These are phyloP conservation scores for Nicotiana sylvestris DNA, from an alignment of 257 asterid species.

Conservation along the genomic window DNA sequence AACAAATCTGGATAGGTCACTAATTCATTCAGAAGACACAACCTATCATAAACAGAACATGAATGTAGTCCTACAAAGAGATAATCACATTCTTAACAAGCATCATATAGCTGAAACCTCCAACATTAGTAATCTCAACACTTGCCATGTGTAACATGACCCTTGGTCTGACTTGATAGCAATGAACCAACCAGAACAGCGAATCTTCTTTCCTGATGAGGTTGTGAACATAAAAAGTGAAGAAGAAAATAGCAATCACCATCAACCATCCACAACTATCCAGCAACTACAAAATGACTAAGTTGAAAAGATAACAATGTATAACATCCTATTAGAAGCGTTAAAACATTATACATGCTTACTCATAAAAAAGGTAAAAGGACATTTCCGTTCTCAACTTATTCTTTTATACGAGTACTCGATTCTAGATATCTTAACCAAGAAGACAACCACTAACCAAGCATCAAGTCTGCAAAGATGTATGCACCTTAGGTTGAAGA, in stretches of 20 bases:
- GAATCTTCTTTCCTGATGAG: constrained; percentile 82
- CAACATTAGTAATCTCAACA: constrained; percentile 12
- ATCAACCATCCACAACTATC: neutral
- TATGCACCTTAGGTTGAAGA: constrained; percentile 80
- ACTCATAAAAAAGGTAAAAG: neutral
- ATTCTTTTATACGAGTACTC: neutral
- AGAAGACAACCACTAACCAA: neutral
- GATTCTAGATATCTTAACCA: neutral
- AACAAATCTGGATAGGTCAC: too few relatives aligned
- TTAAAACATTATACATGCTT: neutral
- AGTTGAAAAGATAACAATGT: neutral
- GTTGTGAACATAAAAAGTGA: neutral
- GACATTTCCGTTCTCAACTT: neutral
- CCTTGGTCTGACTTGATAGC: constrained; percentile 96
- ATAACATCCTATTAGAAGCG: neutral
- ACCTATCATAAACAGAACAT: too few relatives aligned
- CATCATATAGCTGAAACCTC: too few relatives aligned
- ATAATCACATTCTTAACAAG: too few relatives aligned
- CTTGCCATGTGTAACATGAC: constrained; percentile 88
- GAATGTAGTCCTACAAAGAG: too few relatives aligned
- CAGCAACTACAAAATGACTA: neutral
- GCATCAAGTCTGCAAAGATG: neutral
- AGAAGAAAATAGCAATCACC: neutral
- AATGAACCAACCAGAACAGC: constrained; percentile 82
- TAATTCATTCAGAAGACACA: too few relatives aligned